Conservation (phyloP, 495 filamentous ascomycete species). For the Xylaria palmicola region DNA sequence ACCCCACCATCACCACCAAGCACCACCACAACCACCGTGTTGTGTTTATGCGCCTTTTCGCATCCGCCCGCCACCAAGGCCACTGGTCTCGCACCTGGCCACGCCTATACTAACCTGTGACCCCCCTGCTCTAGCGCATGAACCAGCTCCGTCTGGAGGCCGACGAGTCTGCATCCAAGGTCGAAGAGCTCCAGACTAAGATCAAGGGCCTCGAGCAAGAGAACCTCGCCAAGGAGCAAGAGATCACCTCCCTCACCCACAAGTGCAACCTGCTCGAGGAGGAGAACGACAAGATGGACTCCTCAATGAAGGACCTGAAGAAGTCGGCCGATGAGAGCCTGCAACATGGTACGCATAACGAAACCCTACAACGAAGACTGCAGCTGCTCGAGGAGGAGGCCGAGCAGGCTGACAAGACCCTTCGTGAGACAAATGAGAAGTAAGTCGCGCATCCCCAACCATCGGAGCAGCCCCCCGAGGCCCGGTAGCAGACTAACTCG, state of each 20-base stretch:
- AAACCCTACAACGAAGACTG: constrained; percentile 83
- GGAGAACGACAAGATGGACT: constrained; percentile 89
- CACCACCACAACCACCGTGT: neutral
- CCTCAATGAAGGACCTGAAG: constrained; percentile 74
- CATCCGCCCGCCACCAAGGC: neutral
- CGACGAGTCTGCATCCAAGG: constrained; percentile 73
- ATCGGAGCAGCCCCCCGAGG: neutral
- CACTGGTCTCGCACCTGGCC: too few species aligned
- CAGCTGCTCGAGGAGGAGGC: constrained; percentile 97
- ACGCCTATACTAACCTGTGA: constrained; percentile 20
- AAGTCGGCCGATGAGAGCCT: constrained; percentile 68
- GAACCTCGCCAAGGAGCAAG: constrained; percentile 93
- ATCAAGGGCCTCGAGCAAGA: constrained; percentile 92
- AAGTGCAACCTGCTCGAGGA: constrained; percentile 83
- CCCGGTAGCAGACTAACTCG: constrained; percentile 28
- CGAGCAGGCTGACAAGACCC: constrained; percentile 88
- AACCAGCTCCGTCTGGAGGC: constrained; percentile 87
- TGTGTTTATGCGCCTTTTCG: neutral
- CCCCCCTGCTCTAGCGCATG: constrained; percentile 69
- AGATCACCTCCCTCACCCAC: constrained; percentile 92
- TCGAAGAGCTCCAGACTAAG: constrained; percentile 80
- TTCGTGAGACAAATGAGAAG: constrained; percentile 98
- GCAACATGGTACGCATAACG: constrained; percentile 78
- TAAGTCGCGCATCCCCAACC: constrained; percentile 47
- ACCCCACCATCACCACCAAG: constrained; percentile 41